phyloP scores from a whole-genome alignment of 257 asterid species.

The Marsdenia floribunda region DNA sequence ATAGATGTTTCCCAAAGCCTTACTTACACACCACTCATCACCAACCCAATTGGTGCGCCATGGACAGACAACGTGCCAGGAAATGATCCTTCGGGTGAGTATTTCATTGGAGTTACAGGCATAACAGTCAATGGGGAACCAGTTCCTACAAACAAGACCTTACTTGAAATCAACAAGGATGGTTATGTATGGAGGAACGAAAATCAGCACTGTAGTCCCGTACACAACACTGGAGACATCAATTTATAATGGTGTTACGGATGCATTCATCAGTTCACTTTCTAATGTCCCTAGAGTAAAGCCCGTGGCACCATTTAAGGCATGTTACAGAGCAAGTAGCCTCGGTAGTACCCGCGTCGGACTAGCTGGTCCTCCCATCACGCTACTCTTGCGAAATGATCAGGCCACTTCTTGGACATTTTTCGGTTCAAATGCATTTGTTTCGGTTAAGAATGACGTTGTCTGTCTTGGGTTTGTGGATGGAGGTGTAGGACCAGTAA shows the following conservation, averaged over 20 bases:
- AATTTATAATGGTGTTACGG: constrained; percentile 14
- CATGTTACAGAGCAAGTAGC: constrained; percentile 6
- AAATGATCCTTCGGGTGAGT: constrained; percentile 10
- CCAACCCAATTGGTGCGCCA: constrained; percentile 11
- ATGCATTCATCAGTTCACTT: constrained; percentile 11
- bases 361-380: constrained; percentile 10
- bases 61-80: background rate
- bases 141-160: constrained; percentile 8
- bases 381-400: background rate
- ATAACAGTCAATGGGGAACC: background rate
- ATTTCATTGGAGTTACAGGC: constrained; percentile 15
- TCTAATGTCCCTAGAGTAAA: background rate
- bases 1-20: constrained; percentile 12
- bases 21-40: constrained; percentile 15
- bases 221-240: constrained; percentile 19
- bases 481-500: background rate
- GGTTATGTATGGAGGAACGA: constrained; percentile 22
- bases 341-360: background rate
- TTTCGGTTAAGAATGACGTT: constrained; percentile 2
- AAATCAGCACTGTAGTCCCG: constrained; percentile 14
- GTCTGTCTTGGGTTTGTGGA: constrained; percentile 18
- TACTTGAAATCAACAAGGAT: background rate
- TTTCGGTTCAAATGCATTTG: constrained; percentile 16
- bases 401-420: constrained; percentile 5
- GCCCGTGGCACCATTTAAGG: constrained; percentile 12